Base-by-base conservation (phyloP, 768 basidiomycete genomes). In the Baorangia bicolor region DNA sequence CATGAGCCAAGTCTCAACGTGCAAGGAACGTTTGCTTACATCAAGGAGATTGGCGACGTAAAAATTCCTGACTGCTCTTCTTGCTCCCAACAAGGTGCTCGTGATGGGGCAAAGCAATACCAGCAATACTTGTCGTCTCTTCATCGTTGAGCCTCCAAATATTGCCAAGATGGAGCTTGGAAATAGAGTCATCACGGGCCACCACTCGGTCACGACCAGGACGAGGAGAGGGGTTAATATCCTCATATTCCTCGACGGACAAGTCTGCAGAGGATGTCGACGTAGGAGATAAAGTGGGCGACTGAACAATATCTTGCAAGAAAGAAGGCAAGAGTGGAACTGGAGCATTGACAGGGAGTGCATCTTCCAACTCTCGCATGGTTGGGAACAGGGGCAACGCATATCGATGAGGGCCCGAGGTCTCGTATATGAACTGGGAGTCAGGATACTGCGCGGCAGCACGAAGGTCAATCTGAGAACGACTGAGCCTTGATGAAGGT, bases 71-170 rank as follows among this genome's bases (percentile, higher is more conserved):
- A 55, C 73, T 77, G 40, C 53, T 74, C 50, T 73, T 77, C 64
- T 74, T 69, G 63, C 75, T 73, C 69, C 73, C 70, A 64, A 71
- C 46, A 18, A 74, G 64, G 31, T 74, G 73, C 55, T 71, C 72
- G n/a, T 65, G 73, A 42, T 75, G 74, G 4, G 81, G 77, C 37
- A 84, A 64, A 1, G 80, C 75, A 55, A 83, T 79, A 3, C 77
- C 77, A 40, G 78, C 76, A 6, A 85, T 69, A 30, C 75, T 78
- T 60, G 80, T 81, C 64, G 76, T 83, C 70, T 91, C 88, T 62
- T 88, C 86, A 20, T 85, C 85, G 55, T 88, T 88, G 38, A 91
- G 64, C 49, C 77, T 78, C 88, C 88, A 91, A 52, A 91, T 91
- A 56, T 82, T 88, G 18, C 64, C 57, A 25, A 79, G 64, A 42